phyloP scores from a whole-genome alignment of 441 rosid genomes.

The Manihot esculenta region DNA sequence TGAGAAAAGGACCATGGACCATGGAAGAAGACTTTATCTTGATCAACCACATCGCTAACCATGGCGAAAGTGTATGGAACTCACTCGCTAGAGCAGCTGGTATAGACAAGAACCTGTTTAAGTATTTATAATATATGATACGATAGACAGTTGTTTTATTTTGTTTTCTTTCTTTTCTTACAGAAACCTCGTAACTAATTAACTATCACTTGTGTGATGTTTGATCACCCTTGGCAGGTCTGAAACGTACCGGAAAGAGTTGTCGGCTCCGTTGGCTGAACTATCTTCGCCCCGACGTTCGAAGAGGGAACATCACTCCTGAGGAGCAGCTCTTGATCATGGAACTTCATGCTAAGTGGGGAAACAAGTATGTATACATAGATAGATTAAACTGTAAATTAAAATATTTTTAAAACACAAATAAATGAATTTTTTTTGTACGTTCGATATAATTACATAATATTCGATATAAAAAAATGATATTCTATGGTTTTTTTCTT shows the following conservation, averaged over 20 bases:
- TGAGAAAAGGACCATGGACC: slow-evolving; percentile 99
- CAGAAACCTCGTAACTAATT: too few species aligned
- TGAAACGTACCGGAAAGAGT: slow-evolving; percentile 97
- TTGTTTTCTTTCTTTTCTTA: background rate
- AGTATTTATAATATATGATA: too few species aligned
- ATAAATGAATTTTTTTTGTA: too few species aligned
- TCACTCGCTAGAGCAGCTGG: slow-evolving; percentile 96
- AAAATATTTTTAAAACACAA: too few species aligned
- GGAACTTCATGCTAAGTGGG: slow-evolving; percentile 99
- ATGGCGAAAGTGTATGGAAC: slow-evolving; percentile 99
- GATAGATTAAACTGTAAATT: background rate
- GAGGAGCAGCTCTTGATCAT: slow-evolving; percentile 93
- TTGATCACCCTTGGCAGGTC: slow-evolving; percentile 38
- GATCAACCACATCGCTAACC: slow-evolving; percentile 84
- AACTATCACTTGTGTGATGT: too few species aligned
- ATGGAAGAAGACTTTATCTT: slow-evolving; percentile 97
- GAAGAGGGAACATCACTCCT: slow-evolving; percentile 88
- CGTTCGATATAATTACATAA: too few species aligned
- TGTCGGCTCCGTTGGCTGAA: slow-evolving; percentile 98
- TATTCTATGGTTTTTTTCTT: too few species aligned
- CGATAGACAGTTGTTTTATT: too few species aligned
- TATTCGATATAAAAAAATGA: too few species aligned
- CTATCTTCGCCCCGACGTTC: slow-evolving; percentile 92
- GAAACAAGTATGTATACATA: slow-evolving; percentile 65
- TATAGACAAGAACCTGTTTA: slow-evolving; percentile 16